A percentile compares a stretch with the other conserved stretches of the same genome.
Conservation (phyloP, 2,329 filamentous ascomycete species). For the Cercospora sp. region DNA sequence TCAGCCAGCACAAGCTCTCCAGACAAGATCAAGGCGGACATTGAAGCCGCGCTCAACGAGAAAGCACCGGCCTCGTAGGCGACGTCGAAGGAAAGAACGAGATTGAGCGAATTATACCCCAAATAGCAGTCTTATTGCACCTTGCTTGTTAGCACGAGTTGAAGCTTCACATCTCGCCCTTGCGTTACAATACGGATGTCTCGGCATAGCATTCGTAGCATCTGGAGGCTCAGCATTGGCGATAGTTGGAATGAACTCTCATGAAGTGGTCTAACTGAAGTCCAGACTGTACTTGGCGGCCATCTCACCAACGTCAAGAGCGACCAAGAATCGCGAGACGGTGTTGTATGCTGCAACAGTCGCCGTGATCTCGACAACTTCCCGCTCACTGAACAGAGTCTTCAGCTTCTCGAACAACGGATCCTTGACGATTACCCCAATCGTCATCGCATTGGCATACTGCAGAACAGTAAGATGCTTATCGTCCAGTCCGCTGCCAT, state of each 20-base stretch:
- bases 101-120: slow-evolving; percentile 1
- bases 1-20: slow-evolving; percentile 54
- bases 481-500: slow-evolving; percentile 52
- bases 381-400: slow-evolving; percentile 63
- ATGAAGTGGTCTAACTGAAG: slow-evolving; percentile 25
- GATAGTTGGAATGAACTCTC: background rate
- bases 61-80: background rate
- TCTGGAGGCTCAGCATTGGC: background rate
- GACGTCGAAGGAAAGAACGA: background rate
- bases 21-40: slow-evolving; percentile 68
- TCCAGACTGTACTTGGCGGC: slow-evolving; percentile 36
- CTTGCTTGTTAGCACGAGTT: background rate
- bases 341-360: slow-evolving; percentile 82
- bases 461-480: slow-evolving; percentile 67
- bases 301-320: slow-evolving; percentile 64
- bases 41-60: slow-evolving; percentile 34
- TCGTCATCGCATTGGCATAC: slow-evolving; percentile 83
- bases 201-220: background rate
- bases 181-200: background rate
- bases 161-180: background rate
- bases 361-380: slow-evolving; percentile 78
- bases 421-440: slow-evolving; percentile 67
- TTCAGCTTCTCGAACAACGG: slow-evolving; percentile 66
- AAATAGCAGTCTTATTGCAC: background rate
- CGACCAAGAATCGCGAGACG: slow-evolving; percentile 76